Evolutionary conservation across 1,284 basidiomycete species (phyloP), one percentile per base, ranked within the genome.

Genomic region (Sanguinoderma infundibulare): DNA sequence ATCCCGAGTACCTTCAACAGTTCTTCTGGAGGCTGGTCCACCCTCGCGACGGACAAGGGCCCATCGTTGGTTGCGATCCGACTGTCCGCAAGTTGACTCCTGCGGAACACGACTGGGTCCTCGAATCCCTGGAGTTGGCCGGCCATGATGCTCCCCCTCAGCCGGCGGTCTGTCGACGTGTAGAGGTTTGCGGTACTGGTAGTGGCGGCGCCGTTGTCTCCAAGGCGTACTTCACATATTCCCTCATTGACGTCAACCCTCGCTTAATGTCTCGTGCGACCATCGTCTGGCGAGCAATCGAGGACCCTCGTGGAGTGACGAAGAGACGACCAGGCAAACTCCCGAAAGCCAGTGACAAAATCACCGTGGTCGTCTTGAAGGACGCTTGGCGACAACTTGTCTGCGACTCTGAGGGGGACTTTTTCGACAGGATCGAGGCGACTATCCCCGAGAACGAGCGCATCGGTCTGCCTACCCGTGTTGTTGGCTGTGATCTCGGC

Each of bases 231-330:
- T 22, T 64, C n/a, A 34, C 61, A 10, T 38, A 57, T 55, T 36
- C 24, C 35, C 46, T 47, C 7, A 28, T 59, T 8, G 49, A 60
- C 32, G 53, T 63, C 20, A 66, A 62, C 32, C 54, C 56, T 1
- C 44, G 47, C 14, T 53, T 68, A 6, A 62, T 66, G 40, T 65
- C 62, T 4, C 60, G 62, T 0, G 56, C 64, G 2, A 65, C 64
- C 2, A 57, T 55, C 20, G 59, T 62, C 7, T 64, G 62, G 62
- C 26, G 53, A 5, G 59, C 49, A 1, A 17, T 64, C 15, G 56
- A 56, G 26, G 59, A 64, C 17, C 55, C 49, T 1, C 57, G 53
- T 15, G 15, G 2, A 39, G 2, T 4, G n/a, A n/a, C 38, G 6
- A 9, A 9, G 1, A 15, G 6, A 5, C 17, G 10, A 7, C n/a